Conservation (phyloP, 1,139 yeast species). For the Williopsis jadinii region DNA sequence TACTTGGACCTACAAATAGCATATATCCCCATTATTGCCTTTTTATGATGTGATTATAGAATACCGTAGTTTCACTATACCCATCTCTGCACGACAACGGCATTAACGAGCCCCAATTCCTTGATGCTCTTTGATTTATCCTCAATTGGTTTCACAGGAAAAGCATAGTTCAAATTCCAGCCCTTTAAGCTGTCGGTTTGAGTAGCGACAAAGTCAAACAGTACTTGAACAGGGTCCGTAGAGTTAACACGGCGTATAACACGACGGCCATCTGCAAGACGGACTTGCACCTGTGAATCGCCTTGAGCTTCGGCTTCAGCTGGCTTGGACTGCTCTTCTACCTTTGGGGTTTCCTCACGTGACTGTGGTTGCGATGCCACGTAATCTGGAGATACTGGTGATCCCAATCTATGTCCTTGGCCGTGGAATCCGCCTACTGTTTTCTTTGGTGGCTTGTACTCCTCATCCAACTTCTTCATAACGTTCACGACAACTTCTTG, state of each 20-base stretch:
- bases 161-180: slow-evolving; percentile 71
- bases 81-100: slow-evolving; percentile 93
- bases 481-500: slow-evolving; percentile 96
- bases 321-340: slow-evolving; percentile 15
- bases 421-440: slow-evolving; percentile 72
- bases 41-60: no score
- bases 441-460: slow-evolving; percentile 66
- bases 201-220: slow-evolving; percentile 61
- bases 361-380: slow-evolving; percentile 2
- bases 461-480: slow-evolving; percentile 74
- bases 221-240: slow-evolving; percentile 54
- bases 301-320: slow-evolving; percentile 38
- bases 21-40: no score
- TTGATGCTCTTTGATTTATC: slow-evolving; percentile 50
- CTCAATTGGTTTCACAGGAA: slow-evolving; percentile 73
- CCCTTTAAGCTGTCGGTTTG: slow-evolving; percentile 34
- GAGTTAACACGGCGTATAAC: slow-evolving; percentile 59
- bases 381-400: slow-evolving; percentile 74
- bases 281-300: slow-evolving; percentile 72
- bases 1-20: no score
- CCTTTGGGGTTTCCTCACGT: slow-evolving; percentile 10
- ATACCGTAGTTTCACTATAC: background rate
- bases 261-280: slow-evolving; percentile 79
- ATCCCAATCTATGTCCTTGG: slow-evolving; percentile 82
- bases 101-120: slow-evolving; percentile 72